Conservation (phyloP, 2,329 filamentous ascomycete genomes). For the Aspergillus sergii region DNA sequence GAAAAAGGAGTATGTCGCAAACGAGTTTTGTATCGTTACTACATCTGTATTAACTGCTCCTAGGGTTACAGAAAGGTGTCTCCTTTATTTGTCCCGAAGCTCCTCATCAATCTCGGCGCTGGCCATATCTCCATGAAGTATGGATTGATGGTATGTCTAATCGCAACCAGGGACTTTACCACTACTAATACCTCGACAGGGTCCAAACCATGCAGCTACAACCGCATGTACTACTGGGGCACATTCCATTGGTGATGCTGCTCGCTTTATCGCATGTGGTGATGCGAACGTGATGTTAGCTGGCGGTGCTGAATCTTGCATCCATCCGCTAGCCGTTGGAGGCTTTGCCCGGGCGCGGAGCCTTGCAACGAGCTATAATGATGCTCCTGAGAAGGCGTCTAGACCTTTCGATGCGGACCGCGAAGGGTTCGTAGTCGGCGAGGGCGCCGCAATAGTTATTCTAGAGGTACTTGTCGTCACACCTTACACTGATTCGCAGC, state of each 20-base stretch:
- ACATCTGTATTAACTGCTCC: slow-evolving; percentile 14
- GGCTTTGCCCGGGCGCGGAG: slow-evolving; percentile 89
- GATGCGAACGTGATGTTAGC: slow-evolving; percentile 95
- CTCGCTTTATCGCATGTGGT: slow-evolving; percentile 86
- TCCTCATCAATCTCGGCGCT: slow-evolving; percentile 92
- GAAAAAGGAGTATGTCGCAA: slow-evolving; percentile 64
- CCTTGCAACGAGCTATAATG: slow-evolving; percentile 78
- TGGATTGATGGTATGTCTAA: slow-evolving; percentile 64
- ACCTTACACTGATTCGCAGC: neutral
- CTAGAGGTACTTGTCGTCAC: slow-evolving; percentile 62
- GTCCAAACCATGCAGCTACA: slow-evolving; percentile 88
- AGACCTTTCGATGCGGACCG: slow-evolving; percentile 83
- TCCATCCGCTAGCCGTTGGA: slow-evolving; percentile 89
- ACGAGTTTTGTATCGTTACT: neutral
- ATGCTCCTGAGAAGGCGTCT: slow-evolving; percentile 69
- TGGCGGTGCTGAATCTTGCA: slow-evolving; percentile 93
- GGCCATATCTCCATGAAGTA: slow-evolving; percentile 94
- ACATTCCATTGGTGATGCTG: slow-evolving; percentile 90
- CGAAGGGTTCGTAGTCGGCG: slow-evolving; percentile 86
- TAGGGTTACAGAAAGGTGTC: slow-evolving; percentile 92
- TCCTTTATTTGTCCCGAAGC: slow-evolving; percentile 87
- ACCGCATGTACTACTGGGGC: slow-evolving; percentile 96
- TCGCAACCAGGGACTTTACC: slow-evolving; percentile 13
- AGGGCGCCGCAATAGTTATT: slow-evolving; percentile 85
- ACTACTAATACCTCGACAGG: slow-evolving; percentile 47